These are phyloP conservation scores for Claviceps pazoutovae DNA, from an alignment of 2,329 filamentous ascomycete species.

Conservation along the genomic window DNA sequence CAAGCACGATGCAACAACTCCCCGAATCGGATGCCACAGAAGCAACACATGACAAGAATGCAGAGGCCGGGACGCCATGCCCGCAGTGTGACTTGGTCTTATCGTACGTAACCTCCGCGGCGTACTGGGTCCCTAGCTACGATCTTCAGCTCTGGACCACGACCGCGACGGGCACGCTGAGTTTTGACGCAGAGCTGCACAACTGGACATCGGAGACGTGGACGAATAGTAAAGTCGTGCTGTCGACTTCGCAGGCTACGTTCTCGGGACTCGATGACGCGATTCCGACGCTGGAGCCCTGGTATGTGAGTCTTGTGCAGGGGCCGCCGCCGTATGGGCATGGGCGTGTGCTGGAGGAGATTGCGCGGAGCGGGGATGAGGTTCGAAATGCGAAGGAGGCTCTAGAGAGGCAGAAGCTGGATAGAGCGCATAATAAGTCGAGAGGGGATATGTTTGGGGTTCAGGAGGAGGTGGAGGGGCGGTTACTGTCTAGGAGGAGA, in stretches of 20 bases:
- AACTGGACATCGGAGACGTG: conserved; percentile 52
- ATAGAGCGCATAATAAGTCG: conserved; percentile 2
- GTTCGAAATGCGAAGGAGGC: conserved; percentile 17
- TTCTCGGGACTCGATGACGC: conserved; percentile 41
- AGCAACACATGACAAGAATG: not conserved
- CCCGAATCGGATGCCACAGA: conserved; percentile 9
- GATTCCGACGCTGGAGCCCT: conserved; percentile 40
- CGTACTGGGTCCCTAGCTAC: conserved; percentile 47
- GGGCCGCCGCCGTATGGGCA: conserved; percentile 5
- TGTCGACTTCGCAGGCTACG: conserved; percentile 49
- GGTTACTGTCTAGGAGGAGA: not conserved
- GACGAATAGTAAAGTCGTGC: conserved; percentile 42
- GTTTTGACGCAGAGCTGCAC: conserved; percentile 48
- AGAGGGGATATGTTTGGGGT: conserved; percentile 6
- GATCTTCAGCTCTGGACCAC: conserved; percentile 47
- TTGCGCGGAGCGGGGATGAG: conserved; percentile 27
- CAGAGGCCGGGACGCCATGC: conserved; percentile 1
- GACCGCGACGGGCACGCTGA: conserved; percentile 34
- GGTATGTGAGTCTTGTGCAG: conserved; percentile 38
- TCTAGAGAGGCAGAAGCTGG: conserved; percentile 13
- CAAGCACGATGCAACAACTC: conserved; percentile 33
- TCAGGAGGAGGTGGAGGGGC: not conserved
- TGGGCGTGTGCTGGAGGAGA: conserved; percentile 9
- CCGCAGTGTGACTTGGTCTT: conserved; percentile 32
- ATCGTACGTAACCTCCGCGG: conserved; percentile 44